These are phyloP conservation scores for Trichoderma guizhouense DNA, from an alignment of 2,329 filamentous ascomycete species.

Conservation along the genomic window DNA sequence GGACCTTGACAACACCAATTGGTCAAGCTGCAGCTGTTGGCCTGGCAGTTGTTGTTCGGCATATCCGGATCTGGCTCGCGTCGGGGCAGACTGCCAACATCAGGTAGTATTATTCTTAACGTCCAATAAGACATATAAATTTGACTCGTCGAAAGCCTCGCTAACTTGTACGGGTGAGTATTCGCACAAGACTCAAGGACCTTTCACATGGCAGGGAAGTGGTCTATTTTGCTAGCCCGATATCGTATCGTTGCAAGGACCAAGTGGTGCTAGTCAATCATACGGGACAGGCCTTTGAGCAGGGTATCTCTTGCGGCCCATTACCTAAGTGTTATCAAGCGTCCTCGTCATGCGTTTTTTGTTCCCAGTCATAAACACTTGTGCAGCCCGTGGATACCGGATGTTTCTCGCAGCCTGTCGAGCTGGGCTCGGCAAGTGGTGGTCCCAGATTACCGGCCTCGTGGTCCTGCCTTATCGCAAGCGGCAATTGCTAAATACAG, in stretches of 20 bases:
- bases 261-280: background rate
- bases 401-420: background rate
- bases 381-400: background rate
- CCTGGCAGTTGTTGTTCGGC: background rate
- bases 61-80: background rate
- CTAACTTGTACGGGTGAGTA: background rate
- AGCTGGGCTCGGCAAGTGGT: background rate
- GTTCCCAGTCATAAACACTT: background rate
- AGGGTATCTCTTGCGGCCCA: background rate
- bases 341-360: background rate
- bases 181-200: background rate
- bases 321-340: slow-evolving; percentile 12
- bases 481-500: background rate
- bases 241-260: background rate
- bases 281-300: background rate
- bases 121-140: background rate
- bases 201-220: background rate
- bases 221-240: background rate
- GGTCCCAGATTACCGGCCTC: background rate
- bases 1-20: background rate
- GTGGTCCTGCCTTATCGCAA: background rate
- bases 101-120: background rate
- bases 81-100: background rate
- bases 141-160: background rate
- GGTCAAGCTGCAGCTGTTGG: background rate